Evolutionary conservation across 2,329 filamentous ascomycete species (phyloP), one percentile per base, ranked within the genome.

Genomic region (Mycosphaerella sp.): DNA sequence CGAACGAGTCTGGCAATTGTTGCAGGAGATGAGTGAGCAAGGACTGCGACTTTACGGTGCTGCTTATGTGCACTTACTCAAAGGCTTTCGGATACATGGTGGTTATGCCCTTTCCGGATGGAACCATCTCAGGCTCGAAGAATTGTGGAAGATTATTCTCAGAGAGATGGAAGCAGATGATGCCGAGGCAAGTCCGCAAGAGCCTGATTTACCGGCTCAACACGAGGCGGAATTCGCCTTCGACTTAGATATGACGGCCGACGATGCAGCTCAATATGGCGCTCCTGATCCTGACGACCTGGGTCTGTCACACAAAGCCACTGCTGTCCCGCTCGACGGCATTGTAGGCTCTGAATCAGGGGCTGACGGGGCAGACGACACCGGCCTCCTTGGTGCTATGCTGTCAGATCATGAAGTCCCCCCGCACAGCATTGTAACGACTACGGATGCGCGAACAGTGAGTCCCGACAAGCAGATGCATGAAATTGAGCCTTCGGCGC

Each of bases 11-110:
- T 79, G 81, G 9, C 78, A 81, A 43, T 79, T 89, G 40, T 72
- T 98, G 17, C 79, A 81, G 41, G 91, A 97, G 66, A 95, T 96
- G 89, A 80, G 79, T 50, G 71, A 73, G 34, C 82, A 83, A 58
- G 71, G 77, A 2, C 75, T 95, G 3, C 79, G 82, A 0, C 72
- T 91, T 13, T 82, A 91, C 54, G 86, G 85, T 5, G 79, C 85
- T 51, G 79, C 95, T 18, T 96, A 91, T 63, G 74, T 93, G 34
- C 78, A 85, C 6, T 74, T 97, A 3, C 87, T 97, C 70, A 85
- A 88, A 61, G 89, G 87, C 0, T 98, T 97, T 64, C 76, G 78
- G 28, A 68, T 73, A 2, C 84, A 95, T 63, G 91, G 90, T 9
- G 82, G 81, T 21, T 69, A 77, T 14, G 71, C 74, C 18, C 73